Base-by-base conservation (phyloP, 2,329 filamentous ascomycete genomes). In the Pseudopithomyces chartarum region DNA sequence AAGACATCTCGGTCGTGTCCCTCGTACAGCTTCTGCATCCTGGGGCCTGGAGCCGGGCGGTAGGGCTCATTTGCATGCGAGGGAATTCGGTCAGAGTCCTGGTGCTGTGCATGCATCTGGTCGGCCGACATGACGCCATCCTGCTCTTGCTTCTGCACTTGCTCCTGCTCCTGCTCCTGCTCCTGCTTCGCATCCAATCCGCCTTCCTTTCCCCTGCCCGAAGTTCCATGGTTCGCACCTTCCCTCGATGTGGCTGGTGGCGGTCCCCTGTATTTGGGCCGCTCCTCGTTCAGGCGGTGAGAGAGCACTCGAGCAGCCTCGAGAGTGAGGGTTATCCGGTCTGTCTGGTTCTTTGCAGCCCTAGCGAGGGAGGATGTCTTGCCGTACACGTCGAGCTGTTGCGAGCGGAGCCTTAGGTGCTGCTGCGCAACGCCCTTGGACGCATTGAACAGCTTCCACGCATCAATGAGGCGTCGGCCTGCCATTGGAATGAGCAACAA, bases 351-450 rank as follows among this genome's bases (percentile, higher is more conserved):
- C 70, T 86, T 86, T 54, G 88, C 79, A 13, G 84, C 83, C 69
- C 85, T 87, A 26, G 85, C 84, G 46, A 90, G 73, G 29, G 84
- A 85, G 2, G 88, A 90, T 0, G 88, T 90, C 62, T 83, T 81
- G 48, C 78, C 85, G 73, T 85, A 89, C 46, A 85, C 74, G 69
- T 89, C 84, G 65, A 88, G 78, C 71, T 90, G 87, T 53, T 82
- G 81, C 52, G 81, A 79, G 20, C 86, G 85, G 47, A 88, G 80
- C 40, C 77, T 78, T 55, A 86, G 73, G 69, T 89, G 87, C 72
- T 86, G 77, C 61, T 77, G 77, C 7, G 78, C 79, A 58, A 83
- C 68, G 33, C 76, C 72, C 61, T 72, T 73, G 51, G 78, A 76
- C 59, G 79, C 80, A 73, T 84, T 75, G 76, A 81, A 67, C 44